Percentiles rank a stretch among this genome's conserved stretches.
Evolutionary conservation across 495 filamentous ascomycete genomes (phyloP).

Genomic region (Neurospora discreta): DNA sequence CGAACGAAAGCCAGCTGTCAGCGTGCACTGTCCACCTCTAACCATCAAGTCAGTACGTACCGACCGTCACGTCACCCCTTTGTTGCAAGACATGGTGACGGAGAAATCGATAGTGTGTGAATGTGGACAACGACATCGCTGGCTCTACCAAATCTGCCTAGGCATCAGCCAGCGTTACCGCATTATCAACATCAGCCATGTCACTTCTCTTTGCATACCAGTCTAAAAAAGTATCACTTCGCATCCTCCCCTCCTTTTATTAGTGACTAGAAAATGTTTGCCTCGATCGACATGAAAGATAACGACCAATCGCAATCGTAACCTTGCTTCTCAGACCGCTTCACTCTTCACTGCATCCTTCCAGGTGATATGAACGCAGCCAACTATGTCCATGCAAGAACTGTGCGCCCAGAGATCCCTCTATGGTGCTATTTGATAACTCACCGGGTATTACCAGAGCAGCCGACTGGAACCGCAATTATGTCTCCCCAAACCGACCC

Average conservation of each 20-base stretch:
- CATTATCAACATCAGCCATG: not conserved
- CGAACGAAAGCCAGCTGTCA: not conserved
- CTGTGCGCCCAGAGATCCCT: not conserved
- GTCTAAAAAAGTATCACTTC: not conserved
- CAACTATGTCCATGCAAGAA: not conserved
- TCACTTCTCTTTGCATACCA: not conserved
- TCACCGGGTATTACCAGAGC: not conserved
- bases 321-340: not conserved
- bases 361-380: not conserved
- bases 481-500: not conserved
- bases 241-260: not conserved
- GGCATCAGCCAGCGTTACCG: not conserved
- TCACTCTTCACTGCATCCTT: not conserved
- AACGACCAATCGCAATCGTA: not conserved
- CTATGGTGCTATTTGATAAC: not conserved
- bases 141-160: not conserved
- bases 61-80: not conserved
- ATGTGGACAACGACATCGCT: not conserved
- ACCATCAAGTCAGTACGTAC: not conserved
- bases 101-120: not conserved
- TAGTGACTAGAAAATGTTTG: not conserved
- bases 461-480: not conserved
- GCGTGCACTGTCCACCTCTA: not conserved
- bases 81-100: not conserved
- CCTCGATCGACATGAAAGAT: not conserved